Evolutionary conservation across 768 basidiomycete species (phyloP).

Genomic region (Leccinellum luteum): DNA sequence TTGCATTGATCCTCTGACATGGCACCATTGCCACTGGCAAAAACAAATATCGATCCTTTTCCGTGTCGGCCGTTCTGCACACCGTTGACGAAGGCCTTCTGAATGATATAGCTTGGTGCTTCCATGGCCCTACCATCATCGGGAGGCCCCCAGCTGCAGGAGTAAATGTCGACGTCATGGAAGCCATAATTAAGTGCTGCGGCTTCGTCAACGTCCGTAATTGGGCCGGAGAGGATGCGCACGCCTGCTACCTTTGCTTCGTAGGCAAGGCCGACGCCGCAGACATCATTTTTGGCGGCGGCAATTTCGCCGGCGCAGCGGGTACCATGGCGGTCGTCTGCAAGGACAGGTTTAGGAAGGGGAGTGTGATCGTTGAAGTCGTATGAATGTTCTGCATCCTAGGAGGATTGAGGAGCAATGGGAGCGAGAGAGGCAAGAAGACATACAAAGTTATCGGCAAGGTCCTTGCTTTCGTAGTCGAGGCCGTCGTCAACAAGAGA

Average conservation of each 20-base stretch:
- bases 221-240: constrained; percentile 92
- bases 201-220: constrained; percentile 95
- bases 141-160: constrained; percentile 97
- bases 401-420: not conserved
- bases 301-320: constrained; percentile 97
- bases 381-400: constrained; percentile 87
- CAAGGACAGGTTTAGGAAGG: constrained; percentile 82
- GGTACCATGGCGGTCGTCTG: constrained; percentile 95
- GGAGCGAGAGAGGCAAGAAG: not conserved
- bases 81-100: constrained; percentile 92
- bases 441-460: constrained; percentile 90
- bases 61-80: constrained; percentile 86
- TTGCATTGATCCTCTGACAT: constrained; percentile 93
- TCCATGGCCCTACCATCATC: constrained; percentile 96
- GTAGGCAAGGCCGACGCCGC: constrained; percentile 94
- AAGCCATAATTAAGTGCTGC: constrained; percentile 92
- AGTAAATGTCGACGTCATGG: constrained; percentile 85
- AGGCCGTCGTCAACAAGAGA: constrained; percentile 95
- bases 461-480: constrained; percentile 84
- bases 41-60: constrained; percentile 93
- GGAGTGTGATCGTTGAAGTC: constrained; percentile 94
- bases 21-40: constrained; percentile 97
- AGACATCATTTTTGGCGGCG: constrained; percentile 88
- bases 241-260: constrained; percentile 89
- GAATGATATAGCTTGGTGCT: constrained; percentile 84